These are phyloP conservation scores for Beauveria scarabaeidicola DNA, from an alignment of 2,329 filamentous ascomycete species.

Conservation along the genomic window DNA sequence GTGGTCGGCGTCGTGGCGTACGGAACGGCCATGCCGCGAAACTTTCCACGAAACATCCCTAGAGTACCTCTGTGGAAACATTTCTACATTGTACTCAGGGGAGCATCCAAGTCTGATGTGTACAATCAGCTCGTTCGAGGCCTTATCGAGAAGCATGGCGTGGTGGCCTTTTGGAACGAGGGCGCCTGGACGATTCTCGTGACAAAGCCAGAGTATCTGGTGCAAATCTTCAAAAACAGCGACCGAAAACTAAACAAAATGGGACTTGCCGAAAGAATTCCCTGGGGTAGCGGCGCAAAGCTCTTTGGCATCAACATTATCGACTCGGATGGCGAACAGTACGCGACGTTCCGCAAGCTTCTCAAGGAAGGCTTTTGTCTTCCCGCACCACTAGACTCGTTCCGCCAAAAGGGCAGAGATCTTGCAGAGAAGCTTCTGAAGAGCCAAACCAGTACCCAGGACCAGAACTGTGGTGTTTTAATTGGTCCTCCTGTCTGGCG, in stretches of 20 bases:
- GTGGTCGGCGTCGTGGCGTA: not conserved
- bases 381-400: not conserved
- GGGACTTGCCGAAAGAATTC: not conserved
- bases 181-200: not conserved
- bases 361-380: not conserved
- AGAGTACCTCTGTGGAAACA: not conserved
- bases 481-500: not conserved
- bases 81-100: not conserved
- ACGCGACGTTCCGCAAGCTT: not conserved
- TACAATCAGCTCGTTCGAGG: not conserved
- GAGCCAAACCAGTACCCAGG: not conserved
- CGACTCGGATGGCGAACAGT: slow-evolving; percentile 1
- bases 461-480: not conserved
- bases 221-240: slow-evolving; percentile 1
- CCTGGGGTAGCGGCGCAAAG: not conserved
- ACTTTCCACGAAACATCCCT: slow-evolving; percentile 2
- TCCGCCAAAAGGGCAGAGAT: not conserved
- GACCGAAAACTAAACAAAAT: not conserved
- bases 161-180: not conserved
- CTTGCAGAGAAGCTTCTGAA: not conserved
- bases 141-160: slow-evolving; percentile 1
- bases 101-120: not conserved
- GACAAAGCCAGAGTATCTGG: not conserved
- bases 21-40: not conserved
- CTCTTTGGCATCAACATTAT: slow-evolving; percentile 5